These are phyloP conservation scores for Mucor lusitanicus DNA, from an alignment of 371 early-diverging fungal species.

Conservation along the genomic window DNA sequence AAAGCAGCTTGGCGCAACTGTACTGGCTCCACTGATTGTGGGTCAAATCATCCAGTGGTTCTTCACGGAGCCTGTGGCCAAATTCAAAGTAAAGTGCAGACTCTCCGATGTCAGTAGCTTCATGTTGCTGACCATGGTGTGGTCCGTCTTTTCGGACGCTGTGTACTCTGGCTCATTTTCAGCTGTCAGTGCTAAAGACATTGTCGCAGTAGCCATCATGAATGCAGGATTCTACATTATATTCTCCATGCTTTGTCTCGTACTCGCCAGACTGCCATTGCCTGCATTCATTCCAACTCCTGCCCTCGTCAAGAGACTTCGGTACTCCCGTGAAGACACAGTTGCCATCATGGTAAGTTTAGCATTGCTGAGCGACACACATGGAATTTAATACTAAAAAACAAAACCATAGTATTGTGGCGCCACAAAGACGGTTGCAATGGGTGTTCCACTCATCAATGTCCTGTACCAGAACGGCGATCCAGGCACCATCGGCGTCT, in stretches of 20 bases:
- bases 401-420: conserved; percentile 54
- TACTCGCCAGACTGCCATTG: conserved; percentile 43
- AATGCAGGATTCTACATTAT: conserved; percentile 50
- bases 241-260: conserved; percentile 47
- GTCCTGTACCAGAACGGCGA: conserved; percentile 60
- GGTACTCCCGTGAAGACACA: conserved; percentile 55
- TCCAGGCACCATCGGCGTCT: conserved; percentile 60
- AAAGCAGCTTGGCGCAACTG: conserved; percentile 63
- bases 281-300: conserved; percentile 36
- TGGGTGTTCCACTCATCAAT: conserved; percentile 80
- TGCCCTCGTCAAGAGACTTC: conserved; percentile 23
- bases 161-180: conserved; percentile 60
- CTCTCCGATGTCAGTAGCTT: conserved; percentile 61
- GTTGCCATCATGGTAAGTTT: conserved; percentile 60
- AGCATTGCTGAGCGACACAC: neutral
- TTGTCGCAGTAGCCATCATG: conserved; percentile 59
- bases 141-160: conserved; percentile 77
- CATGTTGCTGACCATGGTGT: conserved; percentile 69
- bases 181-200: conserved; percentile 53
- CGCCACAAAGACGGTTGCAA: conserved; percentile 79
- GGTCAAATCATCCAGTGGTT: conserved; percentile 68
- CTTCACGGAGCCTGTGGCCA: conserved; percentile 55
- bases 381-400: neutral
- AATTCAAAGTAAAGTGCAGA: conserved; percentile 52
- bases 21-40: conserved; percentile 63